Percentiles rank a stretch among this genome's conserved stretches.
These are phyloP conservation scores for Seminavis robusta DNA, from an alignment of 108 stramenopile species.

Conservation along the genomic window DNA sequence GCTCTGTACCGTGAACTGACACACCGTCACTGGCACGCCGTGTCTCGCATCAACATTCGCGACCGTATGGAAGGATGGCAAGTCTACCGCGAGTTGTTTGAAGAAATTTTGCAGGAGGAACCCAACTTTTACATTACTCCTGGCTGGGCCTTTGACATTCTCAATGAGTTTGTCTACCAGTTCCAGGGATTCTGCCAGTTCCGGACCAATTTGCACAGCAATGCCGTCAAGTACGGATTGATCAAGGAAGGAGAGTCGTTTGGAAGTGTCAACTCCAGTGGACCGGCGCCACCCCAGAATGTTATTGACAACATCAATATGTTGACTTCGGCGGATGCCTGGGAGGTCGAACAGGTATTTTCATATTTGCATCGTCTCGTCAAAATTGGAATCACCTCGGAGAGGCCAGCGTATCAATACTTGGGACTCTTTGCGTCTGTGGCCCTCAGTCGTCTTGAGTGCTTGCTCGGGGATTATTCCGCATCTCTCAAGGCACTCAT, in stretches of 20 bases:
- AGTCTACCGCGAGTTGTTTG: constrained; percentile 83
- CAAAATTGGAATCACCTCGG: constrained; percentile 44
- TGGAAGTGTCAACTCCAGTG: constrained; percentile 10
- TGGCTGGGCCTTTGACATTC: constrained; percentile 97
- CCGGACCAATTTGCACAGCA: constrained; percentile 66
- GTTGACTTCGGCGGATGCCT: constrained; percentile 67
- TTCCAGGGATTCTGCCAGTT: constrained; percentile 98
- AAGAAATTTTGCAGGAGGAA: constrained; percentile 65
- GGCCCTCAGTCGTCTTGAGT: constrained; percentile 90
- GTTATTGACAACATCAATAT: constrained; percentile 64
- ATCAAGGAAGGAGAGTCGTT: constrained; percentile 15
- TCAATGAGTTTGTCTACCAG: constrained; percentile 98
- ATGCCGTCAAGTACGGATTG: constrained; percentile 53
- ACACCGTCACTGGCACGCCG: constrained; percentile 80
- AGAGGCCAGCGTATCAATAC: constrained; percentile 59
- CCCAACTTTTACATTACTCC: constrained; percentile 77
- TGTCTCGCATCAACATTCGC: constrained; percentile 66
- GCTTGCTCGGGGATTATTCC: constrained; percentile 93
- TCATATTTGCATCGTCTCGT: constrained; percentile 88
- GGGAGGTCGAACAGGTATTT: constrained; percentile 93
- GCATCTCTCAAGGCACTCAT: constrained; percentile 71
- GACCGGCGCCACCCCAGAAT: constrained; percentile 46
- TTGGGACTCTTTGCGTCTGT: constrained; percentile 93
- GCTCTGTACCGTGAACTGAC: constrained; percentile 84
- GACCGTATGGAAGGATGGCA: constrained; percentile 91